Base-by-base conservation (phyloP, 2,329 filamentous ascomycete species). In the Penicillium fuscoglaucum region DNA sequence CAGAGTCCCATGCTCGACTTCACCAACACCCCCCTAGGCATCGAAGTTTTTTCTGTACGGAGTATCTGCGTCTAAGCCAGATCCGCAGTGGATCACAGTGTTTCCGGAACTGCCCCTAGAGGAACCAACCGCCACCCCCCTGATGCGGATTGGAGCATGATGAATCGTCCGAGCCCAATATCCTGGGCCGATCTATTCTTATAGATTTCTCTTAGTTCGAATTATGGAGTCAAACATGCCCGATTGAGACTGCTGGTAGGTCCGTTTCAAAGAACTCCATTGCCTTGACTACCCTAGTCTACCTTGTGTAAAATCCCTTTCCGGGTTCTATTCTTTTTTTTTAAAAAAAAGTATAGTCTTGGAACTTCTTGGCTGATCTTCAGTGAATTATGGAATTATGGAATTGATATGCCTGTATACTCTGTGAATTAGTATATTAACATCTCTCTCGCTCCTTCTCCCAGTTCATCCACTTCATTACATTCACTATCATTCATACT, bases 361-460 rank as follows among this genome's bases (percentile, higher is more conserved):
- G 63, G 55, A 61, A 44, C 54, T 57, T 61, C 65, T 66, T 67
- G 65, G 65, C 65, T 43, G 54, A 59, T 58, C 54, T 39, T 52
- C 31, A 39, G 28, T 19, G 45, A 40, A 39, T 41, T 35, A 28
- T 21, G 15, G 12, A 28, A 49, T 33, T 47, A 4, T 37, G 17
- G 48, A 29, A n/a, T 52, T 35, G 39, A 46, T 52, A 46, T 52
- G 29, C 28, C 40, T 55, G 15, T 35, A 35, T 35, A 35, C 33
- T 17, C 13, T 7, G 3, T 7, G 33, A 1, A 35, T 15, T 37
- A n/a, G 21, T 57, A 54, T 57, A 48, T 54, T 41, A 43, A 57
- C 43, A 51, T 51, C 31, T 33, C 26, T 29, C 24, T 29, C 28
- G 33, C 55, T 47, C 31, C 19, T 50, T 50, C 39, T 52, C 28